Evolutionary conservation across 2,329 filamentous ascomycete species (phyloP), one percentile per base, ranked within the genome.

Genomic region (Alternaria incomplexa): DNA sequence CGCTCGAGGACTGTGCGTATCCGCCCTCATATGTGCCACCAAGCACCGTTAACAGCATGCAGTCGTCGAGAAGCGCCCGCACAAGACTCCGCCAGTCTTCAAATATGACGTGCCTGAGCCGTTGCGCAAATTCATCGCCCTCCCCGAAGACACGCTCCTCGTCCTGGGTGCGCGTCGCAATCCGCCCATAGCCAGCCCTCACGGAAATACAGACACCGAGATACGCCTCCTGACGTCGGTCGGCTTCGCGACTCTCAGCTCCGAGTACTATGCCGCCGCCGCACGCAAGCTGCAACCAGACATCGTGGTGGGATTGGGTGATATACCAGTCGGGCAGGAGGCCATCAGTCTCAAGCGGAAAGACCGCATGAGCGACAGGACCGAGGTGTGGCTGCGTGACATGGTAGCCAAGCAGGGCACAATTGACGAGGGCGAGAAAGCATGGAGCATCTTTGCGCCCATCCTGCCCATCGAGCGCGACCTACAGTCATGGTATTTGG

Each of bases 1-100:
- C 91, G 1, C 83, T 98, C 26, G 96, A 99, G 84, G 96, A 99
- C 80, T 98, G 96, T 97, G 85, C 81, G 91, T 80, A 57, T 6
- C 36, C 9, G 6, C 36, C 32, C 50, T 55, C 58, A 17, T 40
- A 17, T 40, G 9, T 40, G n/a, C 36, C 36, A 40, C 36, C 36
- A 17, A 17, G 36, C 36, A 58, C 63, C 51, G 75, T 83, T 85
- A 76, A 85, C 66, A 47, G 46, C 54, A 64, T 67, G 72, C 79
- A 91, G 89, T 90, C 81, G 83, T 91, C 77, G 89, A 90, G 80
- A 89, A 85, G 77, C 81, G 81, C 61, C 81, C 82, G 30, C 69
- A 77, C 46, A 80, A 84, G 64, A 80, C 80, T 55, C 84, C 83
- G 32, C 86, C 84, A 36, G 74, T 90, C 45, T 87, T 87, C 71